Evolutionary conservation across 805 yeast species (phyloP).

Genomic region (Scheffersomyces ergatensis): DNA sequence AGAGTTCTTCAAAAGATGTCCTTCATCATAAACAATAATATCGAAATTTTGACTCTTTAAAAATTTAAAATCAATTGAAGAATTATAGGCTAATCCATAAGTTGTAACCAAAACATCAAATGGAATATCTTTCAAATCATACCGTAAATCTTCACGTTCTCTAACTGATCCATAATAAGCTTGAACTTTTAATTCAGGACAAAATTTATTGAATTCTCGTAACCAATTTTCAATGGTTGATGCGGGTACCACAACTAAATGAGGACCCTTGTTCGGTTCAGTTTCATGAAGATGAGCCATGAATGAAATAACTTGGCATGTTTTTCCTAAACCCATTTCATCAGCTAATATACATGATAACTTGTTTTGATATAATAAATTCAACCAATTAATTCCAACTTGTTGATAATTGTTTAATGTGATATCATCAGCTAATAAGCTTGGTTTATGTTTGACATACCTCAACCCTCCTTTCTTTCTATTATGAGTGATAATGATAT

Average conservation of each 20-base stretch:
- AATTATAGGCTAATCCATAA: slow-evolving; percentile 86
- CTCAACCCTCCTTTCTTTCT: slow-evolving; percentile 18
- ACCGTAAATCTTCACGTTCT: slow-evolving; percentile 84
- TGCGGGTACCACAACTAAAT: slow-evolving; percentile 91
- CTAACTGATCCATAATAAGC: slow-evolving; percentile 90
- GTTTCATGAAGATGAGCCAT: slow-evolving; percentile 76
- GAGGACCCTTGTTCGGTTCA: slow-evolving; percentile 67
- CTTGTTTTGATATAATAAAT: slow-evolving; percentile 69
- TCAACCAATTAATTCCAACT: slow-evolving; percentile 95
- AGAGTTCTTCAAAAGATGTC: slow-evolving; percentile 93
- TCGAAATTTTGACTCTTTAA: slow-evolving; percentile 74
- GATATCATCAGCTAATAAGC: slow-evolving; percentile 57
- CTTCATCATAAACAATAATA: slow-evolving; percentile 93
- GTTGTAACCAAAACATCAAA: slow-evolving; percentile 94
- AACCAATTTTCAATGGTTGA: slow-evolving; percentile 98
- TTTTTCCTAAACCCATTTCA: slow-evolving; percentile 98
- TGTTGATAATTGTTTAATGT: slow-evolving; percentile 87
- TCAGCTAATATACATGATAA: slow-evolving; percentile 95
- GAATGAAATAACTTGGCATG: slow-evolving; percentile 93
- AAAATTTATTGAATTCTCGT: slow-evolving; percentile 86
- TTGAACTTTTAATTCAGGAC: slow-evolving; percentile 77
- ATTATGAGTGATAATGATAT: slow-evolving; percentile 23
- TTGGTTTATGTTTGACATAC: slow-evolving; percentile 73
- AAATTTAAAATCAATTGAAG: slow-evolving; percentile 77
- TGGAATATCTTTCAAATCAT: slow-evolving; percentile 53